Percentiles rank a stretch among this genome's conserved stretches.
phyloP scores from a whole-genome alignment of 371 early-diverging fungal genomes.

The Fennellomyces sp. region DNA sequence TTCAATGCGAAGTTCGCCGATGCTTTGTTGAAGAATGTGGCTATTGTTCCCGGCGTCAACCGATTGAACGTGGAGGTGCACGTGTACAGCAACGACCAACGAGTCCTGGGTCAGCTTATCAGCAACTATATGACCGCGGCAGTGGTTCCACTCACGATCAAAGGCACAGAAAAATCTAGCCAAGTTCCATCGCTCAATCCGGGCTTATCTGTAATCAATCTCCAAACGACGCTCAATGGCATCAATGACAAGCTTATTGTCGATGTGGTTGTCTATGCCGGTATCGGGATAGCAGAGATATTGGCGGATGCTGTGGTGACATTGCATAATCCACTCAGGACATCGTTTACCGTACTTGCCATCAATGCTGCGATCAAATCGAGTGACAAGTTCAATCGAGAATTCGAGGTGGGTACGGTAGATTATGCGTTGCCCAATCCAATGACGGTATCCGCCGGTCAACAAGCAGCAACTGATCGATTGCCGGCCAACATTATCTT shows the following conservation, averaged over 20 bases:
- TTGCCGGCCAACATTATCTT: constrained; percentile 30
- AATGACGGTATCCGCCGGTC: constrained; percentile 30
- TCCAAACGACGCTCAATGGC: constrained; percentile 47
- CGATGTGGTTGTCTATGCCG: constrained; percentile 32
- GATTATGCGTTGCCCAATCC: constrained; percentile 16
- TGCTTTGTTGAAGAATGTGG: constrained; percentile 35
- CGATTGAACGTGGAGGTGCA: constrained; percentile 32
- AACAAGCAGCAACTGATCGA: constrained; percentile 17
- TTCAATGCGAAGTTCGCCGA: constrained; percentile 33
- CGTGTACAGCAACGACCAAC: no score
- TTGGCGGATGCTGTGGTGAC: constrained; percentile 32
- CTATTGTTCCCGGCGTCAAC: constrained; percentile 51
- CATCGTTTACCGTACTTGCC: constrained; percentile 38
- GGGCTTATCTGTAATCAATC: constrained; percentile 42
- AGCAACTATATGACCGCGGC: no score
- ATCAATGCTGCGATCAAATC: constrained; percentile 25
- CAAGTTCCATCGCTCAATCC: constrained; percentile 41
- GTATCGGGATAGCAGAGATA: constrained; percentile 13
- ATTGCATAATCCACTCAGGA: constrained; percentile 42
- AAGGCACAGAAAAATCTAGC: constrained; percentile 41
- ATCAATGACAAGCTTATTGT: constrained; percentile 39
- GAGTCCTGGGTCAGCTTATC: no score
- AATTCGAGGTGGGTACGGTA: constrained; percentile 25
- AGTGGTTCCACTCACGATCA: constrained; percentile 40
- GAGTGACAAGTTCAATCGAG: constrained; percentile 8